phyloP scores from a whole-genome alignment of 129 eudicot species.

The Mikania micrantha region DNA sequence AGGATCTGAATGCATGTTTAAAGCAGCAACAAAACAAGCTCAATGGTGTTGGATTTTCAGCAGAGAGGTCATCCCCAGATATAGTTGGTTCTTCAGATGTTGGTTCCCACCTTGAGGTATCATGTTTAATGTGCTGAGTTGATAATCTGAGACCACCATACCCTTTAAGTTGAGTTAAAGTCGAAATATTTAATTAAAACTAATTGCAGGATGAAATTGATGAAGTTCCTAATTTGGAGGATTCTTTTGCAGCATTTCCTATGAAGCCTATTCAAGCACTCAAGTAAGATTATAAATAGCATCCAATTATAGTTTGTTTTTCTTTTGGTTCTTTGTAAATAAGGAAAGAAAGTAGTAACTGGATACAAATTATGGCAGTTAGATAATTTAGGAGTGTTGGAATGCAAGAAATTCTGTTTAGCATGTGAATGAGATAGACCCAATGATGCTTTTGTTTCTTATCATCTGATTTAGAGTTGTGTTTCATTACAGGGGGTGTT shows the following conservation, averaged over 20 bases:
- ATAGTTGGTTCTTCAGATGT: constrained; percentile 34
- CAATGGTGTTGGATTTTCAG: constrained; percentile 34
- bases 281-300: constrained; percentile 47
- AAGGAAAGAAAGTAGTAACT: constrained; percentile 1
- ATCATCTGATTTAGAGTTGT: constrained; percentile 7
- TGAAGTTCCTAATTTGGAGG: constrained; percentile 63
- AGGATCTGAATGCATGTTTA: constrained; percentile 32
- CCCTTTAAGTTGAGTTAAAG: not conserved
- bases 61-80: constrained; percentile 35
- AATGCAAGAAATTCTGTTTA: constrained; percentile 3
- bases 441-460: not conserved
- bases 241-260: constrained; percentile 82
- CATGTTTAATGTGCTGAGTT: constrained; percentile 2
- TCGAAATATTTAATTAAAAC: not conserved
- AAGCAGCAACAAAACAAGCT: constrained; percentile 45
- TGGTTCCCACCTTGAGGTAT: constrained; percentile 51
- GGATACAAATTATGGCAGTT: constrained; percentile 6
- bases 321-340: not conserved
- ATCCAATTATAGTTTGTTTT: not conserved
- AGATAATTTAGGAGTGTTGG: not conserved
- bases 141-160: not conserved
- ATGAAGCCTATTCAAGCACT: constrained; percentile 93
- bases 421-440: not conserved
- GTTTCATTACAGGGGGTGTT: constrained; percentile 69
- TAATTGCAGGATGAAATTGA: constrained; percentile 54